Evolutionary conservation across 1,139 yeast genomes (phyloP).

Genomic region (Lodderomyces oxycetoniae): DNA sequence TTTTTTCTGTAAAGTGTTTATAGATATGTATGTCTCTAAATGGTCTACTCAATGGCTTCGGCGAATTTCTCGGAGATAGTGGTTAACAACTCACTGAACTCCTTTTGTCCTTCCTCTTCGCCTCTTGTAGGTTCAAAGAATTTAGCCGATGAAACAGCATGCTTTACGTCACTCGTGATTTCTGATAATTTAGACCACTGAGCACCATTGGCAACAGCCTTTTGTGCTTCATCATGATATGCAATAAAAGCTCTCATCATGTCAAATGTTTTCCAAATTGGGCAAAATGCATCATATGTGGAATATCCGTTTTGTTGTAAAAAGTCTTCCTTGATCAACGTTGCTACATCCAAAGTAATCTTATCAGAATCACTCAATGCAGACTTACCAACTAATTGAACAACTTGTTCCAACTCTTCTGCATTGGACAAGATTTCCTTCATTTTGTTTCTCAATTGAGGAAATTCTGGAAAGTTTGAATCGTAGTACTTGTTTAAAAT

Average conservation of each 20-base stretch:
- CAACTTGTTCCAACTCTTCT: constrained; percentile 98
- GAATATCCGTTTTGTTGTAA: constrained; percentile 99
- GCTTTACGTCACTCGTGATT: constrained; percentile 84
- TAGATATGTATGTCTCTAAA: neutral
- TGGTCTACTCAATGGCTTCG: constrained; percentile 77
- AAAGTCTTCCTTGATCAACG: constrained; percentile 92
- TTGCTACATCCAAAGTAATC: constrained; percentile 90
- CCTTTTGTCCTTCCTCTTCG: constrained; percentile 66
- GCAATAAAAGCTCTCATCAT: constrained; percentile 95
- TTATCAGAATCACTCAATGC: constrained; percentile 95
- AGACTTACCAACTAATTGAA: constrained; percentile 97
- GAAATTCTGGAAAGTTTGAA: constrained; percentile 83
- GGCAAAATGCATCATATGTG: constrained; percentile 96
- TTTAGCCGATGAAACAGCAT: constrained; percentile 89
- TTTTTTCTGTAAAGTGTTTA: neutral
- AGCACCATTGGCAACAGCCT: constrained; percentile 91
- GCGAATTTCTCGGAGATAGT: constrained; percentile 87
- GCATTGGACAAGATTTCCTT: constrained; percentile 94
- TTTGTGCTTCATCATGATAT: constrained; percentile 95
- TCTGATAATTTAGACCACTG: constrained; percentile 91
- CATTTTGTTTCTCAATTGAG: constrained; percentile 81
- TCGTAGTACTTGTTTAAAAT: constrained; percentile 85
- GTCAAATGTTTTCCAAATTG: constrained; percentile 97
- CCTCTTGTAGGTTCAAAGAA: constrained; percentile 95
- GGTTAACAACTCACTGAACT: constrained; percentile 70